Conservation (phyloP, 2,329 filamentous ascomycete species). For the Chrysoporthe deuterocubensis region DNA sequence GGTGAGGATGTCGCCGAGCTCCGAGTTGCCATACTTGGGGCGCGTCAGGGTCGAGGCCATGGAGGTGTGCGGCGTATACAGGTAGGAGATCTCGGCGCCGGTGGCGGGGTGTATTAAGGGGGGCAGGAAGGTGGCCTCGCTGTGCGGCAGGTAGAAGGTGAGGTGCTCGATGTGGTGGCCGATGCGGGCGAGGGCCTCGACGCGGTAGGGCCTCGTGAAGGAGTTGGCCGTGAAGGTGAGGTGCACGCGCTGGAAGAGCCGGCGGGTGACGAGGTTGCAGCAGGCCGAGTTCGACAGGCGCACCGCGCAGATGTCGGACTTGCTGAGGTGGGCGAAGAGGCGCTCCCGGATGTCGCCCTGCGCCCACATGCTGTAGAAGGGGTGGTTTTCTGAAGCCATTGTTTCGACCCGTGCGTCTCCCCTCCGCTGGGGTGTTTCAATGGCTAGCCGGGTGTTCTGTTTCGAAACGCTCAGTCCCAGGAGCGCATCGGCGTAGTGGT, state of each 20-base stretch:
- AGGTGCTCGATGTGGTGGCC: conserved; percentile 79
- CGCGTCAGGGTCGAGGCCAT: conserved; percentile 63
- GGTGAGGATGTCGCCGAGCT: conserved; percentile 79
- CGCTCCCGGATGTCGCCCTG: conserved; percentile 53
- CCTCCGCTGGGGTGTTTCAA: conserved; percentile 10
- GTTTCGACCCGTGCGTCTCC: conserved; percentile 36
- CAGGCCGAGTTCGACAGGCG: conserved; percentile 72
- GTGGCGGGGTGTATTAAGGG: conserved; percentile 80
- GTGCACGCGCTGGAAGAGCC: conserved; percentile 70
- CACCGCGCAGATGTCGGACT: conserved; percentile 59
- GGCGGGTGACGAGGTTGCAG: conserved; percentile 70
- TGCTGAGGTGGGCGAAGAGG: conserved; percentile 55
- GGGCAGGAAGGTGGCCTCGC: conserved; percentile 77
- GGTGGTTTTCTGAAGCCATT: conserved; percentile 56
- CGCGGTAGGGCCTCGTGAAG: conserved; percentile 74
- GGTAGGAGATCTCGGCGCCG: conserved; percentile 77
- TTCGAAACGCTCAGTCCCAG: background rate
- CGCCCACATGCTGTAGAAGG: conserved; percentile 62
- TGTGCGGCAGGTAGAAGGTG: conserved; percentile 77
- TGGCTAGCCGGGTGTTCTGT: background rate
- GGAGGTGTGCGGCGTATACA: conserved; percentile 78
- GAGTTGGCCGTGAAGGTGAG: conserved; percentile 74
- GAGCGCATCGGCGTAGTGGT: background rate
- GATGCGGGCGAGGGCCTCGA: conserved; percentile 76
- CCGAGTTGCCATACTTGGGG: conserved; percentile 79